phyloP scores from a whole-genome alignment of 2,329 filamentous ascomycete species.

The Venturia asperata region DNA sequence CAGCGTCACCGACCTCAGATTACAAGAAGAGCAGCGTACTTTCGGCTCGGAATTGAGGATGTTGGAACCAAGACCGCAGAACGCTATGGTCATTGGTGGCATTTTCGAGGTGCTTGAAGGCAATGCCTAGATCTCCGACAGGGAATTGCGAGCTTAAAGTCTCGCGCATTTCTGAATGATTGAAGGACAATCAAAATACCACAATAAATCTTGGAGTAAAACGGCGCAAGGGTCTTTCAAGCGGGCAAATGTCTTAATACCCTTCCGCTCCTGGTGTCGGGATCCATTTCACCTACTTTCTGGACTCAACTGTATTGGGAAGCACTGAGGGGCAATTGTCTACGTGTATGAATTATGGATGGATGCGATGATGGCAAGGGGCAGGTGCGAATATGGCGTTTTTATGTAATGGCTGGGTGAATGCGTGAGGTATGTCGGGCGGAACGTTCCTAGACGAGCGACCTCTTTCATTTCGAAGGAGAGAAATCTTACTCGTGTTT shows the following conservation, averaged over 20 bases:
- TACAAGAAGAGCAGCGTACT: constrained; percentile 26
- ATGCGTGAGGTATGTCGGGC: not conserved
- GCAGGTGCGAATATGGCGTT: not conserved
- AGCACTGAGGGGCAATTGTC: not conserved
- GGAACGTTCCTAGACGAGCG: not conserved
- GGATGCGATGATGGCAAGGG: not conserved
- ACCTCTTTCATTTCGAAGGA: not conserved
- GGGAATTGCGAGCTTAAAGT: not conserved
- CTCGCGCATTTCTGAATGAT: not conserved
- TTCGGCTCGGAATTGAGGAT: constrained; percentile 25
- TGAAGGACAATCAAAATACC: not conserved
- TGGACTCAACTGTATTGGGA: not conserved
- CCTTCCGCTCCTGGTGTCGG: not conserved
- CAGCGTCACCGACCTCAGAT: constrained; percentile 28
- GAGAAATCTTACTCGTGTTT: not conserved
- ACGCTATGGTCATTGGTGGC: constrained; percentile 24
- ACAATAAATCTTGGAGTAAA: not conserved
- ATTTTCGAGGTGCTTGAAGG: constrained; percentile 31
- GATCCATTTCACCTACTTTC: not conserved
- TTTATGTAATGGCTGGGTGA: constrained; percentile 3
- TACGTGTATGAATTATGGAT: constrained; percentile 3
- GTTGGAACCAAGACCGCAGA: constrained; percentile 28
- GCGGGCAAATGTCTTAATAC: not conserved
- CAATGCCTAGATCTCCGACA: constrained; percentile 18
- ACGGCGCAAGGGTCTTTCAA: constrained; percentile 1